Base-by-base conservation (phyloP, 108 stramenopile genomes). In the Cyclotella cryptica region DNA sequence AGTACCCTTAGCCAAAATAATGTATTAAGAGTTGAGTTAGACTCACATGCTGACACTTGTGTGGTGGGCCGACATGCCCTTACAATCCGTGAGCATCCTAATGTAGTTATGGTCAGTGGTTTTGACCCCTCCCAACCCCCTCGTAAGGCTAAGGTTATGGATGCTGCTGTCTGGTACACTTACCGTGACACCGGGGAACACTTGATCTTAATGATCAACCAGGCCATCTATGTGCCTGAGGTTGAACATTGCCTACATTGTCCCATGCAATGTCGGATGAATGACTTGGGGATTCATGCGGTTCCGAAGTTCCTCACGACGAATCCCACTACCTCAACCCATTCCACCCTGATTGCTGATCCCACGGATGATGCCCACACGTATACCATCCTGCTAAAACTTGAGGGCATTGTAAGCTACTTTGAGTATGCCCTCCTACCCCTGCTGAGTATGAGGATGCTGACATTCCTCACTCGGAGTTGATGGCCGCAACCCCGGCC, bases 241-340 rank as follows among this genome's bases (percentile, higher is more conserved):
- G 46, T 75, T 78, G 35, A 35, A 5, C 35, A 35, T 35, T 2
- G 35, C 35, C 35, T 35, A 9, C 63, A 71, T 11, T 78, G 77
- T 45, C 77, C 70, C 14, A 78, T 78, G 77, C 70, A 71, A 46
- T 51, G 24, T 18, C 22, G 70, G 24, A 42, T 71, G 69, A 71
- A 78, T 71, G 70, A 53, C 15, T 29, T 71, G 43, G 71, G 9
- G 22, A 58, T 78, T 71, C 28, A 71, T 49, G 70, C 71, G 15
- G 11, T 9, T 9, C 70, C 77, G 9, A 78, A 71, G 49, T 78
- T 78, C 18, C 14, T 78, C 30, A 17, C 24, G 0, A 0, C 22
- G 7, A 44, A 63, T 14, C 77, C 77, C 46, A 71, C 62, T 65
- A 28, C 40, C 51, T n/a, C 55, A 28, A 55, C 58, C 21, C 77